Evolutionary conservation across 129 eudicot species (phyloP).

Genomic region (Flaveria ramosissima): DNA sequence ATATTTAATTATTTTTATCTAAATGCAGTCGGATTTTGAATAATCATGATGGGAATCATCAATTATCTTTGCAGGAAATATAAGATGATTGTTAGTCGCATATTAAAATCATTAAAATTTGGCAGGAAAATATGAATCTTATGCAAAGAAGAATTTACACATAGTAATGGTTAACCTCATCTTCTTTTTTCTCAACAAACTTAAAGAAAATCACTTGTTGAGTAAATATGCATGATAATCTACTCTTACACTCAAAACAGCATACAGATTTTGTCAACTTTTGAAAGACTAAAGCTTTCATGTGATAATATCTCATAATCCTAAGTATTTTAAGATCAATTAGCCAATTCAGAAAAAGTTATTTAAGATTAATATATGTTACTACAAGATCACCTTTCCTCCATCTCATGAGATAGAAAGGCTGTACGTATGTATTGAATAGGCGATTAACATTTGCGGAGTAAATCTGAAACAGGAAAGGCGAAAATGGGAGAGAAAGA

Average conservation of each 20-base stretch:
- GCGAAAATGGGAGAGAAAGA: constrained; percentile 83
- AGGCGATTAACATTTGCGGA: background rate
- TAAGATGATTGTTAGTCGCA: background rate
- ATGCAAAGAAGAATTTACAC: constrained; percentile 16
- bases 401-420: too few species aligned
- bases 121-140: constrained; percentile 34
- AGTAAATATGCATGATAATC: constrained; percentile 23
- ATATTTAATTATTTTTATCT: background rate
- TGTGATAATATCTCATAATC: constrained; percentile 15
- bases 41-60: constrained; percentile 14
- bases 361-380: background rate
- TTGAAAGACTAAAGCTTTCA: constrained; percentile 13
- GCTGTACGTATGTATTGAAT: too few species aligned
- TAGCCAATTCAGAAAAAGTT: background rate
- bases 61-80: constrained; percentile 9
- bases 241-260: constrained; percentile 4
- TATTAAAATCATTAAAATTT: constrained; percentile 6
- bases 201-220: constrained; percentile 20
- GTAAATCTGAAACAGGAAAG: constrained; percentile 43
- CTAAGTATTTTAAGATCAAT: background rate
- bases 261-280: background rate
- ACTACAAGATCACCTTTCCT: too few species aligned
- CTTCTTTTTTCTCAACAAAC: constrained; percentile 39
- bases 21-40: constrained; percentile 8
- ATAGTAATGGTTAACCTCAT: constrained; percentile 18